Base-by-base conservation (phyloP, 805 yeast species). In the Starmerella floris region DNA sequence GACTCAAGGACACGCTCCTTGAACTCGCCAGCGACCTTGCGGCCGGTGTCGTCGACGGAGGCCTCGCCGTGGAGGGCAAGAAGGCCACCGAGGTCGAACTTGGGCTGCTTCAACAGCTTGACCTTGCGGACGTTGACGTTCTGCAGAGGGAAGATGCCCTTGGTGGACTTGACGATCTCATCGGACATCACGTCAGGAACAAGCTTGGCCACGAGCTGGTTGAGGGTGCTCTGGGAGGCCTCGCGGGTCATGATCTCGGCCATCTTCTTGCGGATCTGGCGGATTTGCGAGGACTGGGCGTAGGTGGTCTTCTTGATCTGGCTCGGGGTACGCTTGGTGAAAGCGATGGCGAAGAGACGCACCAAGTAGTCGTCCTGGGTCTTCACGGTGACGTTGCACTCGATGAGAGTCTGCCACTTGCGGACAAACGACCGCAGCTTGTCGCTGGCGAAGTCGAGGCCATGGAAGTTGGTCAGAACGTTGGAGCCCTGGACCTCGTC, bases 401-500 rank as follows among this genome's bases (percentile, higher is more conserved):
- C 97, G 60, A 87, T 93, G 70, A 88, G 76, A 56, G 95, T 78
- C 77, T 87, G 97, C 96, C 96, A 88, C 73, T 88, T 87, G 79
- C 96, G 84, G 55, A 87, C 96, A 69, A 88, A 77, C 47, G 96
- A 87, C 75, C 94, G 83, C 67, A 88, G 75, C 77, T 88, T 88
- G 76, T 87, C 96, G 56, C 94, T 75, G 64, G 97, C 87, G 80
- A 88, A 87, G 76, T 85, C 94, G 71, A 88, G 71, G 64, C 97
- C 97, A 77, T 87, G 96, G 93, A 87, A 88, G 93, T 88, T 88
- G 76, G 97, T 87, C 68, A 87, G 77, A 65, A 87, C 77, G 80
- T 87, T 85, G 76, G 84, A 83, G 74, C 96, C 97, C 75, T 88
- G 95, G 60, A 87, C 95, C 74, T 88, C 97, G 64, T 87, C 97